Evolutionary conservation across 495 filamentous ascomycete species (phyloP).

Genomic region (Penicillium fimorum): DNA sequence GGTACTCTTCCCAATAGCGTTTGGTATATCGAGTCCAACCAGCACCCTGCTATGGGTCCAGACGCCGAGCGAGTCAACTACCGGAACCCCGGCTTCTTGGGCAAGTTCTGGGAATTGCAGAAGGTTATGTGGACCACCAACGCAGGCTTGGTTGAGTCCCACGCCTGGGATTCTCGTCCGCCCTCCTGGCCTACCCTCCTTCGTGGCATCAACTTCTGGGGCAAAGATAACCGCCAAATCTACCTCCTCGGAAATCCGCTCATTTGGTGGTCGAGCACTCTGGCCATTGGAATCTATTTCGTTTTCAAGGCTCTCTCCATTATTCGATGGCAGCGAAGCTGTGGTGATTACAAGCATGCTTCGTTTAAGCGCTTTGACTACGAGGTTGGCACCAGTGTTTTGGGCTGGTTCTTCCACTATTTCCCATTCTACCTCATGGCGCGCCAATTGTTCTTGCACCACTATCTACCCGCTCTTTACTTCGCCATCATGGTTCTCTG

Average conservation of each 20-base stretch:
- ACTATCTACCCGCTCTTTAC: conserved; percentile 94
- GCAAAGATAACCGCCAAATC: conserved; percentile 87
- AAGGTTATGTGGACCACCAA: conserved; percentile 99
- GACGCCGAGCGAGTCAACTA: conserved; percentile 94
- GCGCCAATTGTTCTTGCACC: conserved; percentile 94
- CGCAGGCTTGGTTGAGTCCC: conserved; percentile 91
- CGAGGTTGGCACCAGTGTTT: conserved; percentile 83
- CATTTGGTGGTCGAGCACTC: conserved; percentile 89
- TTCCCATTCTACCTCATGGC: conserved; percentile 98
- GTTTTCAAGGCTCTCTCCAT: conserved; percentile 84
- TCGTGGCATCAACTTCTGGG: conserved; percentile 99
- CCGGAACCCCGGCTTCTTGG: conserved; percentile 89
- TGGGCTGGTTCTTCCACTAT: conserved; percentile 96
- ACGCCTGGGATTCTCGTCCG: conserved; percentile 96
- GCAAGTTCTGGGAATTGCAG: conserved; percentile 99
- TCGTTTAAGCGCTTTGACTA: conserved; percentile 97
- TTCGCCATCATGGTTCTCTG: conserved; percentile 87
- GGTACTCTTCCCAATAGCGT: conserved; percentile 93
- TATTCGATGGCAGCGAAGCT: conserved; percentile 91
- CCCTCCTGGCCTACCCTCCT: conserved; percentile 89
- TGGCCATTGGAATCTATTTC: conserved; percentile 74
- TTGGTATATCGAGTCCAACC: conserved; percentile 93
- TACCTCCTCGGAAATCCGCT: conserved; percentile 95
- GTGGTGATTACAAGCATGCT: conserved; percentile 73
- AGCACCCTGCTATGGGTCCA: conserved; percentile 69